Conservation (phyloP, 345 rosid genomes). For the Chamaenerion angustifolium region DNA sequence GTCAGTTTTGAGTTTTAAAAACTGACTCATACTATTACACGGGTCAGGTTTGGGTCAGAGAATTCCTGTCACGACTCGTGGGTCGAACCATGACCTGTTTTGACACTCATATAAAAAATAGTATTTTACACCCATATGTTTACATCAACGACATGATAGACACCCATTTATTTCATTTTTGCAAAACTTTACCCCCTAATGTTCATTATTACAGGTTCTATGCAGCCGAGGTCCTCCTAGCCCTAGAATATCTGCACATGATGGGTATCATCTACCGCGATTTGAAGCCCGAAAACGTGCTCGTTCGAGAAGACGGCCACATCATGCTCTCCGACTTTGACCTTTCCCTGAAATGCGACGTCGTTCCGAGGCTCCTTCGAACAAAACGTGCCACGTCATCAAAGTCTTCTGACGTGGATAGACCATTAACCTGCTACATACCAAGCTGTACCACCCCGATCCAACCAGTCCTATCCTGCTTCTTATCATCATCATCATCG, state of each 20-base stretch:
- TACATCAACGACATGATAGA: no score
- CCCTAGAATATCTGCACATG: conserved; percentile 66
- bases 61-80: no score
- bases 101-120: no score
- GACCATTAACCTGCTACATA: conserved; percentile 19
- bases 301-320: conserved; percentile 62
- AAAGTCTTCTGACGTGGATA: conserved; percentile 4
- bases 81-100: no score
- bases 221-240: conserved; percentile 54
- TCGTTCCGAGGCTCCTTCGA: conserved; percentile 54
- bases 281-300: conserved; percentile 58
- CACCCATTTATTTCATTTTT: background rate
- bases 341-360: conserved; percentile 74
- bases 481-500: conserved; percentile 30
- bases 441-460: conserved; percentile 50
- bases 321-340: conserved; percentile 72
- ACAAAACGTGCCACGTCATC: conserved; percentile 3
- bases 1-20: no score
- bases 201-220: conserved; percentile 32
- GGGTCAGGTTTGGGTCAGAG: no score
- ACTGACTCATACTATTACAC: no score
- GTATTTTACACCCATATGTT: no score
- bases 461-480: conserved; percentile 60
- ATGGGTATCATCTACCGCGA: conserved; percentile 71
- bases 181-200: background rate